A percentile compares a stretch with the other conserved stretches of the same genome.
Evolutionary conservation across 305 asterid genomes (phyloP).

Genomic region (Plantago coronopus): DNA sequence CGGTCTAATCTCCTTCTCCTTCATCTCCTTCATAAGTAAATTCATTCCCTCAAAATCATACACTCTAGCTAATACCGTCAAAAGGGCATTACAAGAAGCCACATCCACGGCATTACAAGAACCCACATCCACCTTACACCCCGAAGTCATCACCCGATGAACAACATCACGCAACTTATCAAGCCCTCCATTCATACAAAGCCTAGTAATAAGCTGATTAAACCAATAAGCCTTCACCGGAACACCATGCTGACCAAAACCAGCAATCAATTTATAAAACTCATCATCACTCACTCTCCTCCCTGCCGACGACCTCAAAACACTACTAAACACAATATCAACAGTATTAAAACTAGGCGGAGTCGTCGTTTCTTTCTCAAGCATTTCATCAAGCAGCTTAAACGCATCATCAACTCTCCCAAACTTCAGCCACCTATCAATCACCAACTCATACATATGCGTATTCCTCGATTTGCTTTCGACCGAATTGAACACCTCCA

Average conservation of each 20-base stretch:
- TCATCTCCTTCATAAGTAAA: conserved; percentile 70
- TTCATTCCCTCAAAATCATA: conserved; percentile 54
- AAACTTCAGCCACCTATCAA: conserved; percentile 34
- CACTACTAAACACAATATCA: conserved; percentile 32
- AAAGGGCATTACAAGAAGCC: conserved; percentile 57
- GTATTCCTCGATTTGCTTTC: conserved; percentile 36
- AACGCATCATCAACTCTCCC: conserved; percentile 53
- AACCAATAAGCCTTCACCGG: conserved; percentile 35
- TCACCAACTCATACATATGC: conserved; percentile 40
- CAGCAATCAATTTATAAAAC: conserved; percentile 36
- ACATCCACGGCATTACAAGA: too few species aligned
- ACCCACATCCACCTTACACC: conserved; percentile 37
- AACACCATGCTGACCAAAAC: conserved; percentile 42
- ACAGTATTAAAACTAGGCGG: conserved; percentile 47
- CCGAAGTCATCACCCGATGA: conserved; percentile 44
- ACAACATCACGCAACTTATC: conserved; percentile 42
- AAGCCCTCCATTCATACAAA: conserved; percentile 44
- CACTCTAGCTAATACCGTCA: conserved; percentile 43
- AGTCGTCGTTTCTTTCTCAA: conserved; percentile 26
- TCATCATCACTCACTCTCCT: conserved; percentile 46
- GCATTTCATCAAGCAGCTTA: conserved; percentile 79
- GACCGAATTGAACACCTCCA: conserved; percentile 37
- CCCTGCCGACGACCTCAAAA: conserved; percentile 43
- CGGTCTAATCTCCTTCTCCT: conserved; percentile 58
- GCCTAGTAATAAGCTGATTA: conserved; percentile 39